phyloP scores from a whole-genome alignment of 176 grass and related monocot species.

The Metroxylon sagu region DNA sequence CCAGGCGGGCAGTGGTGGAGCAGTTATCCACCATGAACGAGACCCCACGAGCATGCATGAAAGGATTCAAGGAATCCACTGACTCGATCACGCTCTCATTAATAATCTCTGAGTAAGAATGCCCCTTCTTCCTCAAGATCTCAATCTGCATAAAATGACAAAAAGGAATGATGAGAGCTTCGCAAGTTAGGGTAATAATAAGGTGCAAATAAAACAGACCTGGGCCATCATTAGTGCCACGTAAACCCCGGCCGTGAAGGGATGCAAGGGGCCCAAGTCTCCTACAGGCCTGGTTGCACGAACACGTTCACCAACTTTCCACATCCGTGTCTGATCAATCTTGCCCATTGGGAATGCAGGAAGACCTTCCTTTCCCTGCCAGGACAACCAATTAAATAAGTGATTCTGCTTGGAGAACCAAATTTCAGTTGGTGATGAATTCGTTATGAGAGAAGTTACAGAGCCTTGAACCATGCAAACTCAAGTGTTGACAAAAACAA shows the following conservation, averaged over 20 bases:
- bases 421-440: no score
- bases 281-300: conserved; percentile 36
- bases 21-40: conserved; percentile 98
- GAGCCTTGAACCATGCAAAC: no score
- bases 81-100: conserved; percentile 88
- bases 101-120: conserved; percentile 79
- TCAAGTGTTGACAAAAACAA: no score
- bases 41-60: conserved; percentile 90
- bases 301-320: conserved; percentile 67
- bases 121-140: conserved; percentile 64
- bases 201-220: conserved; percentile 15
- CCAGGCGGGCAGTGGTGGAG: conserved; percentile 76
- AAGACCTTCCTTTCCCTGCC: conserved; percentile 74
- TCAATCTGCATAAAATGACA: conserved; percentile 45
- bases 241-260: conserved; percentile 56
- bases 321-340: conserved; percentile 69
- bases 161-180: no score
- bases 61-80: conserved; percentile 82
- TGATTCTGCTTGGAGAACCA: no score
- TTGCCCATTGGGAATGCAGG: conserved; percentile 77
- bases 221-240: conserved; percentile 84
- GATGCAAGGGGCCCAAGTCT: conserved; percentile 39
- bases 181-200: no score
- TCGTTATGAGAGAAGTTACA: no score
- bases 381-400: neutral